A percentile compares a stretch with the other conserved stretches of the same genome.
Evolutionary conservation across 495 filamentous ascomycete genomes (phyloP).

Genomic region (Penicillium parvum): DNA sequence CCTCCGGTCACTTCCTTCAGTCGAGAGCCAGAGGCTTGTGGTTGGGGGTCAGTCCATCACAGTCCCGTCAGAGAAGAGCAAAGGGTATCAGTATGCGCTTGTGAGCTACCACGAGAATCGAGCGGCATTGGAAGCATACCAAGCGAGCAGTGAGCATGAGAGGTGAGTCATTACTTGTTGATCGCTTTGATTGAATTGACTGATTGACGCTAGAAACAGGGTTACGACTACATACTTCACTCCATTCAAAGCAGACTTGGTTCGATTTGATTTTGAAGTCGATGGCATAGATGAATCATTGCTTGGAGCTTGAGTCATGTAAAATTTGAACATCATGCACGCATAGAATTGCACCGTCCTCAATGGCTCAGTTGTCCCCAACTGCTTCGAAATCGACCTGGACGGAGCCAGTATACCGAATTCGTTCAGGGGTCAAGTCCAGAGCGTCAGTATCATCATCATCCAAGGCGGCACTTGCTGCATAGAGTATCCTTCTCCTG

Average conservation of each 20-base stretch:
- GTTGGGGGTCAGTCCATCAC: constrained; percentile 46
- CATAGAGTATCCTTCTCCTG: too few species aligned
- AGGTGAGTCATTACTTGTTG: constrained; percentile 22
- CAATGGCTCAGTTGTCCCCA: background rate
- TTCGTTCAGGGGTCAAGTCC: background rate
- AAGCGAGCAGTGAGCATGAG: constrained; percentile 45
- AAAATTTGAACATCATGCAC: background rate
- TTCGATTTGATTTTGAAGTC: constrained; percentile 49
- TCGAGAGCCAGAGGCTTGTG: constrained; percentile 37
- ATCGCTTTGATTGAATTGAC: background rate
- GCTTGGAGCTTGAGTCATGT: constrained; percentile 11
- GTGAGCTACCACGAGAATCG: constrained; percentile 43
- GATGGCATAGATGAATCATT: constrained; percentile 32
- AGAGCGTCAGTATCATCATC: background rate
- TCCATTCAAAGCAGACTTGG: constrained; percentile 45
- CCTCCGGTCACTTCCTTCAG: constrained; percentile 37
- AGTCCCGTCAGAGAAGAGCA: constrained; percentile 40
- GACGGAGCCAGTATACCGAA: background rate
- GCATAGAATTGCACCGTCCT: background rate
- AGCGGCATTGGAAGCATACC: constrained; percentile 40
- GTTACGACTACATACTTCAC: constrained; percentile 42
- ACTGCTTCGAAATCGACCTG: background rate
- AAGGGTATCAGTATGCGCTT: constrained; percentile 44
- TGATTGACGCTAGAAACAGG: constrained; percentile 12
- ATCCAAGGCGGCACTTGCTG: too few species aligned